Percentiles rank a stretch among this genome's conserved stretches.
Conservation (phyloP, 2,329 filamentous ascomycete species). For the Colletotrichum aenigma region DNA sequence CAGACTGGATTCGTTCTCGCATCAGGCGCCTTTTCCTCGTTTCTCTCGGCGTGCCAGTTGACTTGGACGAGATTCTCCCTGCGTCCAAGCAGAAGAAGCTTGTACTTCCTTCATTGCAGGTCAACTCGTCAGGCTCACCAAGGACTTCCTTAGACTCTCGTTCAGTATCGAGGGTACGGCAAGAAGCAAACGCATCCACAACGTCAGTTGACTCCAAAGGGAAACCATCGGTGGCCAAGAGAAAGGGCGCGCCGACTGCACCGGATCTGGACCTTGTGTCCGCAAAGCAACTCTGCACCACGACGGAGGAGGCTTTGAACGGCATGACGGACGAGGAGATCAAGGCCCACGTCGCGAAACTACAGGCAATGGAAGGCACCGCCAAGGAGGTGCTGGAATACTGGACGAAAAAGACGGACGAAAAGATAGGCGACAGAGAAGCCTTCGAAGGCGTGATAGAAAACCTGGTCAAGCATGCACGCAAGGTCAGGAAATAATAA, state of each 20-base stretch:
- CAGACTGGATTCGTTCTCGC: slow-evolving; percentile 96
- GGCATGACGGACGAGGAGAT: slow-evolving; percentile 83
- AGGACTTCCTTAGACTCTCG: slow-evolving; percentile 61
- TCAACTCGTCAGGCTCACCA: slow-evolving; percentile 54
- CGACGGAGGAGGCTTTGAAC: slow-evolving; percentile 81
- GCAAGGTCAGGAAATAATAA: slow-evolving; percentile 76
- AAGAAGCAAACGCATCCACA: slow-evolving; percentile 58
- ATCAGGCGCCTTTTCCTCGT: slow-evolving; percentile 95
- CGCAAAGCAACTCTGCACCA: slow-evolving; percentile 78
- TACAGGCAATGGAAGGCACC: slow-evolving; percentile 72
- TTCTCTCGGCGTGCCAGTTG: slow-evolving; percentile 92
- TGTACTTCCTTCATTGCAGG: slow-evolving; percentile 79
- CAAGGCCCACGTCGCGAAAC: slow-evolving; percentile 68
- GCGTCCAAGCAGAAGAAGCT: slow-evolving; percentile 98
- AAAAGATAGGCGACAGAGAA: slow-evolving; percentile 87
- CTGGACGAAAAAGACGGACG: slow-evolving; percentile 86
- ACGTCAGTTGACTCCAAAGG: slow-evolving; percentile 65
- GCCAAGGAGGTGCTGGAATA: slow-evolving; percentile 83
- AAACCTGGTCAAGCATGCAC: slow-evolving; percentile 89
- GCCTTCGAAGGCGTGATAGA: slow-evolving; percentile 97
- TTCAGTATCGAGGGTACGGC: slow-evolving; percentile 49
- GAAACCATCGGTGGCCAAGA: slow-evolving; percentile 49
- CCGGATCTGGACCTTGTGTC: slow-evolving; percentile 81
- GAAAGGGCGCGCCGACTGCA: slow-evolving; percentile 65
- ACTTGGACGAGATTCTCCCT: slow-evolving; percentile 95